phyloP scores from a whole-genome alignment of 2,329 filamentous ascomycete species.

The Endoconidiophora polonica region DNA sequence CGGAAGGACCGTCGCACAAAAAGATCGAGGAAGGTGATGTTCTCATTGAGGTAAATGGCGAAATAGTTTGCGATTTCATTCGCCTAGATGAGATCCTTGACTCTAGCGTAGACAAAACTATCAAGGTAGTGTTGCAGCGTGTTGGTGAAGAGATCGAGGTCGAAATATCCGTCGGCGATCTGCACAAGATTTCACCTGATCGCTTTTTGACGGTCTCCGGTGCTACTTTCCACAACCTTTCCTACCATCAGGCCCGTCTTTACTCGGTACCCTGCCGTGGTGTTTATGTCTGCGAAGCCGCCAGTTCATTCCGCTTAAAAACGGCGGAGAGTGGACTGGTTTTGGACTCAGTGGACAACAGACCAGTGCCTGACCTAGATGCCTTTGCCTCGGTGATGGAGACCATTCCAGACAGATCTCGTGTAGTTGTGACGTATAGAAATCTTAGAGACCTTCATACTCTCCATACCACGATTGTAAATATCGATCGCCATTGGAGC shows the following conservation, averaged over 20 bases:
- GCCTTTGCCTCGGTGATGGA: slow-evolving; percentile 86
- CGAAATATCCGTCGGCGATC: slow-evolving; percentile 68
- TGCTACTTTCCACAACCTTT: slow-evolving; percentile 87
- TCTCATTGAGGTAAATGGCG: slow-evolving; percentile 79
- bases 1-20: slow-evolving; percentile 69
- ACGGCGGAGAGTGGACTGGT: slow-evolving; percentile 85
- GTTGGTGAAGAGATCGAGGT: slow-evolving; percentile 78
- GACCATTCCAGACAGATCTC: slow-evolving; percentile 60
- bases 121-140: slow-evolving; percentile 70
- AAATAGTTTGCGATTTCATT: slow-evolving; percentile 85
- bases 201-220: slow-evolving; percentile 89
- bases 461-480: slow-evolving; percentile 78
- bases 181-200: slow-evolving; percentile 90
- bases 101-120: slow-evolving; percentile 61
- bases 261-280: slow-evolving; percentile 87
- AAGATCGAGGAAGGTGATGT: slow-evolving; percentile 93
- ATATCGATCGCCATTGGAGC: slow-evolving; percentile 90
- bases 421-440: slow-evolving; percentile 89
- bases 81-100: slow-evolving; percentile 83
- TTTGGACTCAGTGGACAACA: slow-evolving; percentile 80
- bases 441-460: slow-evolving; percentile 91
- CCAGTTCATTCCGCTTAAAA: slow-evolving; percentile 88
- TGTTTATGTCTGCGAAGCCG: slow-evolving; percentile 87
- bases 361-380: slow-evolving; percentile 72
- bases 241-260: slow-evolving; percentile 91